Conservation (phyloP, 1,284 basidiomycete genomes). For the Athelia sp. region DNA sequence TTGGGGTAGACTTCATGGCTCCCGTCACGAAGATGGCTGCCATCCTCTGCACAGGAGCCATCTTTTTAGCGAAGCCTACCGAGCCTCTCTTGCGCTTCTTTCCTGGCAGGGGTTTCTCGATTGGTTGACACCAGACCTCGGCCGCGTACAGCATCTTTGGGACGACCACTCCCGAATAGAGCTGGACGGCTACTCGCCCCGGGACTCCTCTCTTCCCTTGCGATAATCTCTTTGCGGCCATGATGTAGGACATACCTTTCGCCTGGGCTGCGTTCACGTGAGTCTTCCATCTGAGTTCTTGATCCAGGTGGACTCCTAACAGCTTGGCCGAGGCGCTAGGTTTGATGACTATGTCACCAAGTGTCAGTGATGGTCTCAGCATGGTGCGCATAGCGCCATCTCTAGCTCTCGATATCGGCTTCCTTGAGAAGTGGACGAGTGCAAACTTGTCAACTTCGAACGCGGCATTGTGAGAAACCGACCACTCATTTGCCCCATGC, state of each 20-base stretch:
- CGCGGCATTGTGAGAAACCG: conserved; percentile 18
- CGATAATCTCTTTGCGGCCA: conserved; percentile 12
- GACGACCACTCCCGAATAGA: conserved; percentile 25
- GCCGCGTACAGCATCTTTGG: conserved; percentile 31
- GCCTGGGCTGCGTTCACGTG: not conserved
- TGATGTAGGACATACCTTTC: not conserved
- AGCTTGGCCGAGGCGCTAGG: not conserved
- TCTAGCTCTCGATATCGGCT: conserved; percentile 2
- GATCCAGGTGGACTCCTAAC: not conserved
- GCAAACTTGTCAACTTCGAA: no score
- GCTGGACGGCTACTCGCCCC: conserved; percentile 6
- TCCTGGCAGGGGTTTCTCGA: not conserved
- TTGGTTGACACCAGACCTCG: conserved; percentile 29
- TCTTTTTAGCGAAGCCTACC: not conserved
- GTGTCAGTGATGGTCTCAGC: not conserved
- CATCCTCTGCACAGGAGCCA: conserved; percentile 22
- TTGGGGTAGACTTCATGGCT: conserved; percentile 25
- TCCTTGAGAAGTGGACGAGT: no score
- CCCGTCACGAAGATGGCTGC: conserved; percentile 28
- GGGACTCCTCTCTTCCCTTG: conserved; percentile 11
- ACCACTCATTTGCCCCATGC: conserved; percentile 20
- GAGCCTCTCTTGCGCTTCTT: conserved; percentile 2
- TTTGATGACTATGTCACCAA: not conserved
- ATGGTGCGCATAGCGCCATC: not conserved
- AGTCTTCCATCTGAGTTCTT: not conserved